phyloP scores from a whole-genome alignment of 78 protist genomes.

The Pigoraptor vietnamica region DNA sequence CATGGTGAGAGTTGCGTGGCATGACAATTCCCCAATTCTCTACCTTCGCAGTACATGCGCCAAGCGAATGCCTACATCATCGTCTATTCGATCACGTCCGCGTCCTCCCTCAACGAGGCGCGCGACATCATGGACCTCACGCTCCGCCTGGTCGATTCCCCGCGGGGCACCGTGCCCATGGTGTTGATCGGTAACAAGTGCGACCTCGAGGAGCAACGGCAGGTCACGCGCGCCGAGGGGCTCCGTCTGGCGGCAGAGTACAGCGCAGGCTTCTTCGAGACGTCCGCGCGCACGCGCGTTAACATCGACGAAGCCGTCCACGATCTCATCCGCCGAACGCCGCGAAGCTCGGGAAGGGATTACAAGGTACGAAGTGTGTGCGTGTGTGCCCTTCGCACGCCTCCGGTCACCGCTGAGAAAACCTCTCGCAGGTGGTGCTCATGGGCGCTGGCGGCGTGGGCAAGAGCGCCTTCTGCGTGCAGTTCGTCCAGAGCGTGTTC shows the following conservation, averaged over 20 bases:
- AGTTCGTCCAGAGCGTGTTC: slow-evolving; percentile 7
- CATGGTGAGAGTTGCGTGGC: no score
- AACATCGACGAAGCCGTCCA: slow-evolving; percentile 41
- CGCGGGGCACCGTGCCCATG: slow-evolving; percentile 4
- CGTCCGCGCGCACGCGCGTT: slow-evolving; percentile 26
- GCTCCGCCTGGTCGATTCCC: neutral
- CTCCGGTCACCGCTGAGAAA: no score
- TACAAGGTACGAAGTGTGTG: neutral
- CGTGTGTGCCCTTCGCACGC: no score
- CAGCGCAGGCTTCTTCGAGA: neutral
- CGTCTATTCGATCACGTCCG: slow-evolving; percentile 51
- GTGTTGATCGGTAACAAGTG: slow-evolving; percentile 60
- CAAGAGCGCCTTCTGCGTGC: slow-evolving; percentile 38
- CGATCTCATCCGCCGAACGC: slow-evolving; percentile 32
- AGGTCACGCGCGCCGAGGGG: slow-evolving; percentile 27
- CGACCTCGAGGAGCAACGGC: slow-evolving; percentile 21
- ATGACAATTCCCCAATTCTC: no score
- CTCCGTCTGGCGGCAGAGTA: neutral
- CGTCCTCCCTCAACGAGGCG: slow-evolving; percentile 29
- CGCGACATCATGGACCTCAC: neutral
- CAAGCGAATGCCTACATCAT: slow-evolving; percentile 56
- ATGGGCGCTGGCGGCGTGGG: slow-evolving; percentile 72
- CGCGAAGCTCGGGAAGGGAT: neutral
- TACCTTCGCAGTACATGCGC: neutral
- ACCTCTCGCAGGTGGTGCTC: slow-evolving; percentile 54